Evolutionary conservation across 495 filamentous ascomycete genomes (phyloP), one percentile per base, ranked within the genome.

Genomic region (Parathielavia appendiculata): DNA sequence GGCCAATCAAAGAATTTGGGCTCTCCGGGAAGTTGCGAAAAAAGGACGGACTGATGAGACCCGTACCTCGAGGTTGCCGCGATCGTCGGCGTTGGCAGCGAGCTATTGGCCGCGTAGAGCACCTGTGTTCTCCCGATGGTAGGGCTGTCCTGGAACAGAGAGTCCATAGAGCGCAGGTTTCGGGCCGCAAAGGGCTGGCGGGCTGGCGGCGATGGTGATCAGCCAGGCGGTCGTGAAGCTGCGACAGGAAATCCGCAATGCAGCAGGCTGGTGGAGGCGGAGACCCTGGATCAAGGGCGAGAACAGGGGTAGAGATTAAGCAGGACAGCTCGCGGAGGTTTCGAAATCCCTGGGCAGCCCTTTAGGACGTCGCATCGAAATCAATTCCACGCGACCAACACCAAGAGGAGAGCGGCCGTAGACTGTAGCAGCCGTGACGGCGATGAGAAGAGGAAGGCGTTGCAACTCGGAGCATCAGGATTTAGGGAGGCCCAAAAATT

Each of bases 341-440:
- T 78, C 74, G 75, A 77, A 71, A 70, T 71, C 71, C 73, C 69
- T 69, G 64, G 68, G 69, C 61, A 69, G 71, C 73, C 75, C 76
- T 73, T 70, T 75, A 75, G 71, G 67, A 67, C 72, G 75, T 75
- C 70, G 75, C 75, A 79, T 76, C 64, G 63, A 71, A 57, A 46
- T 54, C 23, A 36, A 45, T 14, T 63, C 62, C 58, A 59, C 22
- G 52, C 56, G 51, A 17, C 47, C 57, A 43, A 23, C 30, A 22
- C 51, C 7, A 30, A 6, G 7, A 26, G 17, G 12, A n/a, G 23
- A 20, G 49, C 34, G 49, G 49, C 49, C 34, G 22, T 44, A 8
- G 3, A 30, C 39, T 22, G 17, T 23, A 12, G 52, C 41, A 32
- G 40, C 16, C 2, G 52, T 12, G 40, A 54, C 30, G 36, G 36